These are phyloP conservation scores for Tolypocladium nubicola DNA, from an alignment of 2,329 filamentous ascomycete genomes.

Conservation along the genomic window DNA sequence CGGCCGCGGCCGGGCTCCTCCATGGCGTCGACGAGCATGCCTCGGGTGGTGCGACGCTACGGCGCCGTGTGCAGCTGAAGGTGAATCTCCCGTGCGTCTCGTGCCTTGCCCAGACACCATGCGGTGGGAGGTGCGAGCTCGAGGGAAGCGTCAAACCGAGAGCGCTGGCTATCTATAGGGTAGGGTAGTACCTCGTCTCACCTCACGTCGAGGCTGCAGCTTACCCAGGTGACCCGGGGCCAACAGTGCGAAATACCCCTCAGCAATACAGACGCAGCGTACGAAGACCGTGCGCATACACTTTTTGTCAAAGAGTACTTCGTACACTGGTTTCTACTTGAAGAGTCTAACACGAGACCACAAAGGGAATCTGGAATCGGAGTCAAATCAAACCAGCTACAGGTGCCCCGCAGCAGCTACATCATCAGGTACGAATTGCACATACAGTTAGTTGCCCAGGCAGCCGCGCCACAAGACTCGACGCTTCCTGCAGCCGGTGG, in stretches of 20 bases:
- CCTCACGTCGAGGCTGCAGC: neutral
- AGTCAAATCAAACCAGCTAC: too few species aligned
- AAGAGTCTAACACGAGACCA: too few species aligned
- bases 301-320: too few species aligned
- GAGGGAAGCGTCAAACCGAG: neutral
- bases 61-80: neutral
- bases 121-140: neutral
- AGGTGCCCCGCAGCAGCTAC: too few species aligned
- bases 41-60: neutral
- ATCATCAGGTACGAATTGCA: too few species aligned
- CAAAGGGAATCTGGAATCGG: too few species aligned
- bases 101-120: neutral
- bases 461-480: too few species aligned
- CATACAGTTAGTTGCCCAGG: too few species aligned
- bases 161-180: neutral
- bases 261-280: neutral
- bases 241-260: neutral
- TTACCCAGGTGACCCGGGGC: too few species aligned
- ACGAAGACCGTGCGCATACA: too few species aligned
- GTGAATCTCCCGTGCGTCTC: neutral
- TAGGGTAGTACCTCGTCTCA: neutral
- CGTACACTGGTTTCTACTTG: too few species aligned
- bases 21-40: neutral
- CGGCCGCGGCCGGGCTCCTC: neutral
- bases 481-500: too few species aligned